A percentile compares a stretch with the other conserved stretches of the same genome.
These are phyloP conservation scores for Pycnococcus provasolii DNA, from an alignment of 139 green algal genomes.

Conservation along the genomic window DNA sequence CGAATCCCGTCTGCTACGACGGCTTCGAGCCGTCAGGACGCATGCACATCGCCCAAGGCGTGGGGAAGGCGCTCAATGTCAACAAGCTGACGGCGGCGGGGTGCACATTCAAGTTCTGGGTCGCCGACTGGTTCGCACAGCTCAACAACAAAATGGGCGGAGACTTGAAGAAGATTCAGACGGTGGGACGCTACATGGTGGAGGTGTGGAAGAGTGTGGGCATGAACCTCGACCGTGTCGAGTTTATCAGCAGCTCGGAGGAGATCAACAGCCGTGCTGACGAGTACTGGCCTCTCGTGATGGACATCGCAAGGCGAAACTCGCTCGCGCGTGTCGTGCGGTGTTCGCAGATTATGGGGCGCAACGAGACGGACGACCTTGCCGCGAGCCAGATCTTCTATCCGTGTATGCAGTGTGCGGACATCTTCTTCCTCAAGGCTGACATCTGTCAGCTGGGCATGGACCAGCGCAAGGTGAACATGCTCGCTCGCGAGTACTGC, in stretches of 20 bases:
- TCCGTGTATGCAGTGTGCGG: slow-evolving; percentile 93
- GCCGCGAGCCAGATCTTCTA: slow-evolving; percentile 96
- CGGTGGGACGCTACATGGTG: slow-evolving; percentile 90
- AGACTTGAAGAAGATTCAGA: slow-evolving; percentile 98
- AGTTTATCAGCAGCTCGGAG: slow-evolving; percentile 45
- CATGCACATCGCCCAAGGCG: slow-evolving; percentile 97
- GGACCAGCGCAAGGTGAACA: slow-evolving; percentile 98
- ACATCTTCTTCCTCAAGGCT: slow-evolving; percentile 99
- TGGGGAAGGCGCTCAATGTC: slow-evolving; percentile 97
- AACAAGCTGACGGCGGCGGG: slow-evolving; percentile 94
- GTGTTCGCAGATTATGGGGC: slow-evolving; percentile 95
- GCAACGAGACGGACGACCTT: slow-evolving; percentile 84
- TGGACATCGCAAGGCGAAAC: slow-evolving; percentile 47
- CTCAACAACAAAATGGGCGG: slow-evolving; percentile 98
- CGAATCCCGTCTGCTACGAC: slow-evolving; percentile 82
- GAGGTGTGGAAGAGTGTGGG: slow-evolving; percentile 97
- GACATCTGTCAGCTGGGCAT: slow-evolving; percentile 99
- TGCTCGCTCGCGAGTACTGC: slow-evolving; percentile 92
- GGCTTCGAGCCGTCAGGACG: slow-evolving; percentile 95
- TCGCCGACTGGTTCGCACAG: slow-evolving; percentile 89
- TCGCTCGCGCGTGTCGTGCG: slow-evolving; percentile 36
- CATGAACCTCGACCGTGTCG: slow-evolving; percentile 73
- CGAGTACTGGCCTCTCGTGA: slow-evolving; percentile 48
- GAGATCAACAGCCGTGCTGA: slow-evolving; percentile 39
- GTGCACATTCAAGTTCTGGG: slow-evolving; percentile 85